Percentiles rank a stretch among this genome's conserved stretches.
These are phyloP conservation scores for Eucalyptus cloeziana DNA, from an alignment of 345 rosid species.

Conservation along the genomic window DNA sequence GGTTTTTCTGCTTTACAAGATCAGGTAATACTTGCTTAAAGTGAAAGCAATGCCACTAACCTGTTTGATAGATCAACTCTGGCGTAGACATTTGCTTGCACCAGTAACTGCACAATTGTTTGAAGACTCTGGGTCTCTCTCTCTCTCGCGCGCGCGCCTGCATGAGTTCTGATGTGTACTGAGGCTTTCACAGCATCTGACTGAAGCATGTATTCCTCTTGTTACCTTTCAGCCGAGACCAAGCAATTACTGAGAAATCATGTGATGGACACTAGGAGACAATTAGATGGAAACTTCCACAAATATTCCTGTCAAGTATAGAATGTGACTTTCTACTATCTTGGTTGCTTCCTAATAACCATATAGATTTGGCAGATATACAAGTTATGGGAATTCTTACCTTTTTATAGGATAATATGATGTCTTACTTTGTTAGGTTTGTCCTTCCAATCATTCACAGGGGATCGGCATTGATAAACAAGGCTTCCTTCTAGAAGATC, in stretches of 20 bases:
- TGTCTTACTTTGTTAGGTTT: neutral
- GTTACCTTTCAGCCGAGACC: neutral
- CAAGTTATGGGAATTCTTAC: neutral
- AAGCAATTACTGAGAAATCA: neutral
- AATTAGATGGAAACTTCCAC: neutral
- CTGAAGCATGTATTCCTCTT: neutral
- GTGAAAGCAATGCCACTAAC: neutral
- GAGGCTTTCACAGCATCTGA: neutral
- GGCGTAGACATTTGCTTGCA: neutral
- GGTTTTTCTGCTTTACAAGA: slow-evolving; percentile 5
- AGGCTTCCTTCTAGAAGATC: slow-evolving; percentile 1
- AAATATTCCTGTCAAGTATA: neutral
- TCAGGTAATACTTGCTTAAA: slow-evolving; percentile 16
- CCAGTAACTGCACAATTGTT: neutral
- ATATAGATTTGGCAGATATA: neutral
- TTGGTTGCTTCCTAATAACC: neutral
- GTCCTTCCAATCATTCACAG: slow-evolving; percentile 6
- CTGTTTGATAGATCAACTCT: neutral
- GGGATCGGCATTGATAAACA: slow-evolving; percentile 5
- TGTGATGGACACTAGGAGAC: neutral
- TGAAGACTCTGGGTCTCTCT: neutral
- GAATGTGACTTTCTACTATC: neutral
- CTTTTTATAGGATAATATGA: neutral
- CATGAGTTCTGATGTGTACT: neutral
- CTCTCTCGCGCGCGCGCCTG: neutral